Base-by-base conservation (phyloP, 352 stramenopile genomes). In the Blastocystis sp. region DNA sequence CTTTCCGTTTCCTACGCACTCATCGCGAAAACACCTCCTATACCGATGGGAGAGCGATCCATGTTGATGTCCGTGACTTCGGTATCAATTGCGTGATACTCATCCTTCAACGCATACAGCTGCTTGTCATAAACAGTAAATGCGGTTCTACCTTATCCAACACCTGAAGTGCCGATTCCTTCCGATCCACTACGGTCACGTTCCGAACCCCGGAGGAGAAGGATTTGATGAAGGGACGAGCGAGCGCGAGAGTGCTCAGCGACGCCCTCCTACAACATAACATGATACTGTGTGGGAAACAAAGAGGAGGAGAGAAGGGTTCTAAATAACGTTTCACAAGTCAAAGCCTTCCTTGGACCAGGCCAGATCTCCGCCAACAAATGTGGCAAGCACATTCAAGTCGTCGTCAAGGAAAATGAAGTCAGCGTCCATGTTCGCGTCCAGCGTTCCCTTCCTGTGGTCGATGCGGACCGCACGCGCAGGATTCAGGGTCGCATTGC, bases 1-100 rank as follows among this genome's bases (percentile, higher is more conserved):
- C 67, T 97, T 94, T 41, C 97, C 97, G 91, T 99, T 98, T 24
- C 96, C 96, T 21, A 99, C 12, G 2, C 24, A n/a, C n/a, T n/a
- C n/a, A n/a, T n/a, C n/a, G n/a, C n/a, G n/a, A n/a, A n/a, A n/a
- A n/a, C n/a, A n/a, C n/a, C n/a, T n/a, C n/a, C n/a, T n/a, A n/a
- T 60, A 89, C 79, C 79, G n/a, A 89, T 89, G 2, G 79, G 79
- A 89, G 79, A 89, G n/a, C 60, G 31, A 16, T 76, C n/a, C 26
- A 89, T 89, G 31, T 89, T 62, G 12, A 89, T 71, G 66, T 89
- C 79, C 0, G 63, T 77, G 10, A 89, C 31, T 77, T 89, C 79
- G 6, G 79, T 89, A 55, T 89, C 79, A 39, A 77, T 80, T 9
- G 79, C 79, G 10, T 89, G 79, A 60, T 89, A 89, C 67, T 76